Base-by-base conservation (phyloP, 257 asterid genomes). In the Primulina eburnea region DNA sequence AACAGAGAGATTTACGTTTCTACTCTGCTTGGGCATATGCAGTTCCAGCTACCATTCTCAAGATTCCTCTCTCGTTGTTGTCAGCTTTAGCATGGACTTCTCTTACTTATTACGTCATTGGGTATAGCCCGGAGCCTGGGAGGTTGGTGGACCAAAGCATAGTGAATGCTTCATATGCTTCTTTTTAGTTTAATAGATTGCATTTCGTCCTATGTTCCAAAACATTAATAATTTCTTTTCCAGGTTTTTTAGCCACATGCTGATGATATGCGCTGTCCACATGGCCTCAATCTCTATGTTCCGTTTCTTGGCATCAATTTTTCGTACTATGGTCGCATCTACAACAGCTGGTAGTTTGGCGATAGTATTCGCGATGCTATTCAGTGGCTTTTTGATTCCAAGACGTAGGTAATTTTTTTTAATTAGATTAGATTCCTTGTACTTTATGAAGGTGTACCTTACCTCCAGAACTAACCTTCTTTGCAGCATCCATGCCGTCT, bases 381-480 rank as follows among this genome's bases (percentile, higher is more conserved):
- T 79, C 74, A 66, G 94, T 71, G 96, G 96, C 56, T 89, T 85
- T 77, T 5, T 87, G 62, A 83, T 87, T 74, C 89, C 94, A 72
- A 70, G 67, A 73, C 66, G 92, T 89, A 73, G 72, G 85, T 32
- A 62, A 40, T 50, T 29, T 65, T 29, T 65, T 50, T 12, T 43
- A 12, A 11, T 2, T 43, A 12, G 6, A 43, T 18, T 60, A 21
- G 62, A 11, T 28, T 32, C 60, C 11, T 35, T 55, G 56, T 53
- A 53, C 16, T 52, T 65, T 50, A 32, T 10, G 62, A 10, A 2
- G 20, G 12, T 24, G 1, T 18, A 37, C 2, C 8, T 56, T 14
- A 32, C 2, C 10, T 14, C 33, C 21, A 65, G 53, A 32, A 35
- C 14, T 14, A 55, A 8, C 11, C 8, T 29, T 30, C 28, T 53